Evolutionary conservation across 768 basidiomycete genomes (phyloP), one percentile per base, ranked within the genome.

Genomic region (Amyloporia xantha): DNA sequence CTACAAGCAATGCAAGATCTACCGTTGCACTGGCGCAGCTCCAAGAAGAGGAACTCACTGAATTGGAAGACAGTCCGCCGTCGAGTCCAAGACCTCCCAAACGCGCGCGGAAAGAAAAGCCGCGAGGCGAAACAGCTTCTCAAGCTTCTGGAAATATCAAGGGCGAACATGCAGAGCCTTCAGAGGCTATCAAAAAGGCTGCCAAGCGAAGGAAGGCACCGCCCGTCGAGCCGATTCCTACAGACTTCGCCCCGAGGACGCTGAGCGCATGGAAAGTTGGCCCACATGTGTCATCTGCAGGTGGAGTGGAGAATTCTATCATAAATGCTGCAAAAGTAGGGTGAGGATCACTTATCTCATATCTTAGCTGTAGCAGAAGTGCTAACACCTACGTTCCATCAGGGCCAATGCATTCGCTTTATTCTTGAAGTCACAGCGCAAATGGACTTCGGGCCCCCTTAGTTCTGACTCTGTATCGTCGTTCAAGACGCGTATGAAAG

Each of bases 321-420:
- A 48, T 75, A 4, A 85, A 91, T 51, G 89, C 90, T 13, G 78
- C 82, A 13, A 67, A 71, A 17, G 79, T 89, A 36, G 79, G 87
- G 86, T 86, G 51, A 39, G 46, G 11, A n/a, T n/a, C 24, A 49
- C 47, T 3, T 13, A 37, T 30, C n/a, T 17, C 33, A 13, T 24
- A 4, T 9, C 30, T n/a, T n/a, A n/a, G n/a, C n/a, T n/a, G n/a
- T n/a, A n/a, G n/a, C n/a, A n/a, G n/a, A n/a, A n/a, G n/a, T n/a
- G n/a, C n/a, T n/a, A n/a, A n/a, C n/a, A n/a, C n/a, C n/a, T n/a
- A n/a, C n/a, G n/a, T n/a, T n/a, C n/a, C n/a, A 20, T 20, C 49
- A 87, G 86, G 0, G 90, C 87, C n/a, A 86, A 82, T 46, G 79
- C 88, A 4, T 86, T 93, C 55, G 89, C 86, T 0, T 70, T 92